Conservation (phyloP, 1,139 yeast species). For the Blastobotrys apis region DNA sequence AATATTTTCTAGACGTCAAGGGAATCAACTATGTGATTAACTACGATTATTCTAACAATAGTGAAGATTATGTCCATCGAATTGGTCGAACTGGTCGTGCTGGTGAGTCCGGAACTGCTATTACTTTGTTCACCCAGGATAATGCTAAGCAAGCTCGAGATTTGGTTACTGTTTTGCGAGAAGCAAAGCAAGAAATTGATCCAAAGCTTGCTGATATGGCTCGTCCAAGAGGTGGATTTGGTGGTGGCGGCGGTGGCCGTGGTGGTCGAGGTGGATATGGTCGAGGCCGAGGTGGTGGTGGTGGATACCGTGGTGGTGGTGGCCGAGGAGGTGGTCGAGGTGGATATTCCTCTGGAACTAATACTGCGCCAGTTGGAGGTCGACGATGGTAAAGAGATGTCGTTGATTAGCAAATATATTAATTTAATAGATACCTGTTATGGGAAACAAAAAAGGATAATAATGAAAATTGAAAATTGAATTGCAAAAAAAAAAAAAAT, state of each 20-base stretch:
- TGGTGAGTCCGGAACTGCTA: slow-evolving; percentile 92
- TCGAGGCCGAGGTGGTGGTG: slow-evolving; percentile 38
- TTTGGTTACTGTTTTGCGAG: slow-evolving; percentile 83
- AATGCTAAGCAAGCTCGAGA: slow-evolving; percentile 88
- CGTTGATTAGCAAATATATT: not conserved
- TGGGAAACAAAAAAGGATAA: too few species aligned
- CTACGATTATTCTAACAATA: slow-evolving; percentile 96
- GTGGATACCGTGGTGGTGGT: slow-evolving; percentile 38
- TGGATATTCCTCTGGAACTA: slow-evolving; percentile 25
- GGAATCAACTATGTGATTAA: slow-evolving; percentile 91
- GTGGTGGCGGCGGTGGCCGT: slow-evolving; percentile 50
- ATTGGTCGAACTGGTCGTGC: slow-evolving; percentile 99
- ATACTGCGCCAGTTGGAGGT: slow-evolving; percentile 29
- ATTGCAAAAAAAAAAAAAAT: not conserved
- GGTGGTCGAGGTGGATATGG: slow-evolving; percentile 51
- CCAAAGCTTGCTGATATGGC: slow-evolving; percentile 48
- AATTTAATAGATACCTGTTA: slow-evolving; percentile 11
- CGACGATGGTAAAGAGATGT: slow-evolving; percentile 23
- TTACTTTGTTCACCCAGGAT: slow-evolving; percentile 87
- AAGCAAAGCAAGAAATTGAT: slow-evolving; percentile 85
- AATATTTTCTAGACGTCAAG: slow-evolving; percentile 68
- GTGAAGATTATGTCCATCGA: slow-evolving; percentile 95
- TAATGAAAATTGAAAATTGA: not conserved
- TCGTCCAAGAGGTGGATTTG: slow-evolving; percentile 44
- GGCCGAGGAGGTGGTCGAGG: slow-evolving; percentile 29